Conservation (phyloP, 768 basidiomycete species). For the Cystobasidium onofrii region DNA sequence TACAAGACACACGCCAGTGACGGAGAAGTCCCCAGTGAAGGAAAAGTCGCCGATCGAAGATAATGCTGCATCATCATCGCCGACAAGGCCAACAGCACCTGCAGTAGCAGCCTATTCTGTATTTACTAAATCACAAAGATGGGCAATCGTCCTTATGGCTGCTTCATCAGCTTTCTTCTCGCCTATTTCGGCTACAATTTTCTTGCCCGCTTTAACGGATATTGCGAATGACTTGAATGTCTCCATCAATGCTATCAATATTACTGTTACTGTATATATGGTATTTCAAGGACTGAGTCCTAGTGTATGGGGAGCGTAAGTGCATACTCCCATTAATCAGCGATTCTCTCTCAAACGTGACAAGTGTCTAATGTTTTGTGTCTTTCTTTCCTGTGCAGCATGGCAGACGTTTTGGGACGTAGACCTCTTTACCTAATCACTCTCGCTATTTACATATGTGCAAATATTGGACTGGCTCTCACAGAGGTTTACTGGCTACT, state of each 20-base stretch:
- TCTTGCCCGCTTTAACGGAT: conserved; percentile 3
- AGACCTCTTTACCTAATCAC: conserved; percentile 16
- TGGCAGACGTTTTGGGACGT: conserved; percentile 13
- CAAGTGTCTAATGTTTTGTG: no score
- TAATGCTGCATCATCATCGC: neutral
- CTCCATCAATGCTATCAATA: neutral
- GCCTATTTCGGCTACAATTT: conserved; percentile 14
- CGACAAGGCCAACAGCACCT: neutral
- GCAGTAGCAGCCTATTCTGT: neutral
- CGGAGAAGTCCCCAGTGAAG: neutral
- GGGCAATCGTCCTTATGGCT: conserved; percentile 4
- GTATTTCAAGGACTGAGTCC: conserved; percentile 29
- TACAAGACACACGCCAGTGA: neutral
- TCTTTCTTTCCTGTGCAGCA: no score
- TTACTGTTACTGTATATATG: conserved; percentile 24
- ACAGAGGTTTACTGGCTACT: conserved; percentile 17
- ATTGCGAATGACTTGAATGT: conserved; percentile 12
- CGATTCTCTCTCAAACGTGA: no score
- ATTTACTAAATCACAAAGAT: neutral
- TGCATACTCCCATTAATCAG: neutral
- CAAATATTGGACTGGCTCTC: conserved; percentile 7
- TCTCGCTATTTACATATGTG: conserved; percentile 10
- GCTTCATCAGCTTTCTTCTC: conserved; percentile 11
- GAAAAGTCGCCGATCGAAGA: neutral
- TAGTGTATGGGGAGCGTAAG: conserved; percentile 20